Base-by-base conservation (phyloP, 768 basidiomycete species). In the Hericium coralloides region DNA sequence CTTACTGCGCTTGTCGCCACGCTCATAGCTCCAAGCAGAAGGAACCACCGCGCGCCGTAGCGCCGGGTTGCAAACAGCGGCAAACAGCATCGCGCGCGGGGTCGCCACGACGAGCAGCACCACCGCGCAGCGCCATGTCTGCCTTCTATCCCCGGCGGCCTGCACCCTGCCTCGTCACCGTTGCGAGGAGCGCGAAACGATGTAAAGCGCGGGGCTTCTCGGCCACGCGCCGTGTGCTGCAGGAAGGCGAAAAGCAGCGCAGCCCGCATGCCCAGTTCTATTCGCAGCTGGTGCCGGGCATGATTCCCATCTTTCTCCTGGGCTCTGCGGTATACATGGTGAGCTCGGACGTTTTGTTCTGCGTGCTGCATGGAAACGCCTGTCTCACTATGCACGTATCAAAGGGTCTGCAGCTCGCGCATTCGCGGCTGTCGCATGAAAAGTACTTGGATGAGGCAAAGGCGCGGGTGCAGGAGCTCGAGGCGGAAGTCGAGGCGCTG, bases 311-410 rank as follows among this genome's bases (percentile, higher is more conserved):
- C 54, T 82, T 84, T 53, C 72, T 92, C 53, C 75, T 92, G 12
- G 90, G 89, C 17, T 89, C 88, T 53, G 86, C 84, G 9, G 78
- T 92, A 56, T 92, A 89, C 71, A 74, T 89, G 63, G 89, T 88
- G 66, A 57, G 79, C 64, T 7, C n/a, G 15, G 39, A 12, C 18
- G 18, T 55, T 6, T 15, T 58, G 56, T 41, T 52, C 51, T 57
- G 53, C 25, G 10, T 52, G 38, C 25, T 12, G 5, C 22, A 47
- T 25, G 8, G 20, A 48, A 57, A 52, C 51, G 51, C 23, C 39
- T 50, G 43, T 15, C 52, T 38, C 20, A 58, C 22, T 49, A 49
- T 58, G 18, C 20, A 37, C 17, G 47, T 14, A 39, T 38, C 50
- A 18, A 63, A 91, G 89, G 82, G 77, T 49, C 73, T 92, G 41